Percentiles rank a stretch among this genome's conserved stretches.
Evolutionary conservation across 2,329 filamentous ascomycete genomes (phyloP).

Genomic region (Alternaria sp.): DNA sequence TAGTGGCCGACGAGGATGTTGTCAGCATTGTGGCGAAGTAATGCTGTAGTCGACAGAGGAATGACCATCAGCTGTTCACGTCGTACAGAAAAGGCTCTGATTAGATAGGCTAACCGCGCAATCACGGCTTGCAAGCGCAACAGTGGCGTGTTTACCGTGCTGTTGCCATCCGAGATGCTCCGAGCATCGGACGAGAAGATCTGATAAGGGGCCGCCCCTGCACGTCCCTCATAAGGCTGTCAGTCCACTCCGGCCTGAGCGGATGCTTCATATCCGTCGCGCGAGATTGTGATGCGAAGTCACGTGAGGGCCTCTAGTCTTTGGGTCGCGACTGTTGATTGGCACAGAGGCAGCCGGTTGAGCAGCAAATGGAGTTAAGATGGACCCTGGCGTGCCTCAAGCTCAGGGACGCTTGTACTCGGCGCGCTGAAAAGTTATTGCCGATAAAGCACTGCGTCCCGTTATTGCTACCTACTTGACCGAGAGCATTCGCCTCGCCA

Average conservation of each 20-base stretch:
- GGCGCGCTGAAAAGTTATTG: constrained; percentile 20
- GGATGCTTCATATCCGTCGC: constrained; percentile 16
- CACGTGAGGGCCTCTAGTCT: constrained; percentile 4
- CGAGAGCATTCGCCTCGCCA: constrained; percentile 11
- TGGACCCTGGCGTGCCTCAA: constrained; percentile 3
- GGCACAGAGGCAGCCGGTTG: constrained; percentile 11
- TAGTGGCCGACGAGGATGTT: constrained; percentile 75
- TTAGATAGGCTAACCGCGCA: background rate
- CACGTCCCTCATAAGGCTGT: constrained; percentile 12
- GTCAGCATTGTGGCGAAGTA: constrained; percentile 66
- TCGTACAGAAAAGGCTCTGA: background rate
- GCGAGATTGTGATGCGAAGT: constrained; percentile 11
- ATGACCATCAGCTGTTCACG: constrained; percentile 1
- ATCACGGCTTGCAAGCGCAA: constrained; percentile 1
- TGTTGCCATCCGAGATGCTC: constrained; percentile 18
- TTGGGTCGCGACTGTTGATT: constrained; percentile 2
- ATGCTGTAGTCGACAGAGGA: background rate
- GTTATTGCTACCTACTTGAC: constrained; percentile 15
- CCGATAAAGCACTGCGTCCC: constrained; percentile 14
- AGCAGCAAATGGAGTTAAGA: background rate
- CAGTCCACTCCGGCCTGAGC: constrained; percentile 21
- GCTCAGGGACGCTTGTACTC: constrained; percentile 3
- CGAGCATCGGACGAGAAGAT: constrained; percentile 25
- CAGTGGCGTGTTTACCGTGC: constrained; percentile 18
- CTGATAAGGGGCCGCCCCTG: constrained; percentile 15